These are phyloP conservation scores for Diplodia intermedia DNA, from an alignment of 2,329 filamentous ascomycete genomes.

Conservation along the genomic window DNA sequence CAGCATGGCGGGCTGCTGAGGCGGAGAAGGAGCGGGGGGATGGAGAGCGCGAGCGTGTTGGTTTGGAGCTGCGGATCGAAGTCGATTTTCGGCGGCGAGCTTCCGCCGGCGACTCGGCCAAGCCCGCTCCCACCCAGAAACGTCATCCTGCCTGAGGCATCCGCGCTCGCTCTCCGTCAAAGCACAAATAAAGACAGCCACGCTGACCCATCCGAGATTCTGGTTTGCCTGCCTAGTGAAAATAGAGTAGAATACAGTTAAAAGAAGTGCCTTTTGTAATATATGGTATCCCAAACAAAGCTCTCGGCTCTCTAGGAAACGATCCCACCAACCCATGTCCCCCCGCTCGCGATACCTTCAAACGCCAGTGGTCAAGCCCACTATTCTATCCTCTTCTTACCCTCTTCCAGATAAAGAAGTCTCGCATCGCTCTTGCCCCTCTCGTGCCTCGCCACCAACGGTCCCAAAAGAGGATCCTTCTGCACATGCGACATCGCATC, in stretches of 20 bases:
- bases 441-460: slow-evolving; percentile 74
- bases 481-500: slow-evolving; percentile 83
- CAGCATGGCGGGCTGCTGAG: slow-evolving; percentile 60
- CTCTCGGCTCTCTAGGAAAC: slow-evolving; percentile 19
- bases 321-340: slow-evolving; percentile 6
- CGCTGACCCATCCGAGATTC: background rate
- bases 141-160: slow-evolving; percentile 28
- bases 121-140: slow-evolving; percentile 14
- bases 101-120: slow-evolving; percentile 28
- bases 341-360: slow-evolving; percentile 10
- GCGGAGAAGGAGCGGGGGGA: slow-evolving; percentile 30
- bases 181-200: background rate
- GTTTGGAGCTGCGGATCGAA: slow-evolving; percentile 26
- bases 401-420: slow-evolving; percentile 88
- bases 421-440: slow-evolving; percentile 82
- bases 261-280: slow-evolving; percentile 18
- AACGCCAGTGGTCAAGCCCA: slow-evolving; percentile 13
- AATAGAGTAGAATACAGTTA: slow-evolving; percentile 18
- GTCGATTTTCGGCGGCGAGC: slow-evolving; percentile 33
- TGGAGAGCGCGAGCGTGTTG: slow-evolving; percentile 28
- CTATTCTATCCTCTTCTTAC: slow-evolving; percentile 92
- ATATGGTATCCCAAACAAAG: slow-evolving; percentile 26
- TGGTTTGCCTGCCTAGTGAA: background rate
- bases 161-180: background rate
- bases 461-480: slow-evolving; percentile 81